phyloP scores from a whole-genome alignment of 805 yeast genomes.

The Yamadazyma sp. region DNA sequence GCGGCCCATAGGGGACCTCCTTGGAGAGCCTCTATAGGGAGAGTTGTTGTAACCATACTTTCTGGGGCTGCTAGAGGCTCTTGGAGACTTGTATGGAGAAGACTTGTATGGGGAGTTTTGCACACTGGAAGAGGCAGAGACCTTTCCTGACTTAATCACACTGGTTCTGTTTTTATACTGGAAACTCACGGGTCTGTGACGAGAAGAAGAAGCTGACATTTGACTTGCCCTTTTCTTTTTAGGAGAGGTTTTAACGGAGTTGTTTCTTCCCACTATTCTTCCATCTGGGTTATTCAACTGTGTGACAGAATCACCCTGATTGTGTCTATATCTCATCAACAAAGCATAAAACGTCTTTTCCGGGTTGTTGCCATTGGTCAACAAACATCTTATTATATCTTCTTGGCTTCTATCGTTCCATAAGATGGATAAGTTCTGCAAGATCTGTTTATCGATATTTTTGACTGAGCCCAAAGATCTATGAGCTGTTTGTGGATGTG shows the following conservation, averaged over 20 bases:
- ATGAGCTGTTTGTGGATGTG: constrained; percentile 55
- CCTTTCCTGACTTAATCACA: constrained; percentile 18
- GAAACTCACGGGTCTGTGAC: constrained; percentile 41
- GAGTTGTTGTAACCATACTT: constrained; percentile 11
- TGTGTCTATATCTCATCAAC: constrained; percentile 44
- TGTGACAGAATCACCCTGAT: constrained; percentile 28
- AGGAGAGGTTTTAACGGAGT: constrained; percentile 25
- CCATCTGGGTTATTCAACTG: constrained; percentile 11
- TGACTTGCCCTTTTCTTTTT: constrained; percentile 29
- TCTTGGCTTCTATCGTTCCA: constrained; percentile 55
- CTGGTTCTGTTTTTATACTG: constrained; percentile 36
- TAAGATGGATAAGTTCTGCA: constrained; percentile 54
- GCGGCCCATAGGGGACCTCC: constrained; percentile 19
- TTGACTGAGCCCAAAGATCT: constrained; percentile 48
- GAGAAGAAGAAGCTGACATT: constrained; percentile 33
- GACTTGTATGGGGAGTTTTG: constrained; percentile 30
- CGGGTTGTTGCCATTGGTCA: constrained; percentile 41
- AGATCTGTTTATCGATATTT: constrained; percentile 52
- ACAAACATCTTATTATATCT: constrained; percentile 38
- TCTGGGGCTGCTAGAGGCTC: constrained; percentile 18
- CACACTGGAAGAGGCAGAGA: constrained; percentile 33
- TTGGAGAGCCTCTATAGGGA: constrained; percentile 20
- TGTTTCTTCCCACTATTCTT: constrained; percentile 15
- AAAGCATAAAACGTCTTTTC: constrained; percentile 49
- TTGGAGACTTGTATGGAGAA: constrained; percentile 19